Conservation (phyloP, 176 grass and related monocot species). For the Areca catechu region DNA sequence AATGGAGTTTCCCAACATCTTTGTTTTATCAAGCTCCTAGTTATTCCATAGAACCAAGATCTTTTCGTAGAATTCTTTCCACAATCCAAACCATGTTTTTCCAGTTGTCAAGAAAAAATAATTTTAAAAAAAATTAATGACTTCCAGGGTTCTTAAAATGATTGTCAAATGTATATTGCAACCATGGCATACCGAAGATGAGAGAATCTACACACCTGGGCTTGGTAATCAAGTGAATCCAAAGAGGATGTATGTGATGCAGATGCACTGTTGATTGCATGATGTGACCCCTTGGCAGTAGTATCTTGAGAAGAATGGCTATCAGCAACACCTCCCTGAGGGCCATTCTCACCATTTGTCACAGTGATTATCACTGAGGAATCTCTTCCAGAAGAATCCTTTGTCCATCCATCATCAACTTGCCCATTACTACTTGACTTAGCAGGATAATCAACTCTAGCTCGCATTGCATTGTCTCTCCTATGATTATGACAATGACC, state of each 20-base stretch:
- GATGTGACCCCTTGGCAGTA: slow-evolving; percentile 17
- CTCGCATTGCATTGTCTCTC: slow-evolving; percentile 26
- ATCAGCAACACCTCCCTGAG: slow-evolving; percentile 6
- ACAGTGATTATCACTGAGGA: slow-evolving; percentile 12
- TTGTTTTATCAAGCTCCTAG: too few species aligned
- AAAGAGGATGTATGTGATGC: slow-evolving; percentile 9
- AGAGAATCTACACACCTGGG: slow-evolving; percentile 37
- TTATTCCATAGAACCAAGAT: too few species aligned
- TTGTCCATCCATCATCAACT: slow-evolving; percentile 13
- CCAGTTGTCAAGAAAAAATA: too few species aligned
- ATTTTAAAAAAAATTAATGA: too few species aligned
- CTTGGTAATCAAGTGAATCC: slow-evolving; percentile 43
- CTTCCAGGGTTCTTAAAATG: neutral
- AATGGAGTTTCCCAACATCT: too few species aligned
- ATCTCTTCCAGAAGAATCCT: slow-evolving; percentile 23
- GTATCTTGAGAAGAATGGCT: slow-evolving; percentile 15
- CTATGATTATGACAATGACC: slow-evolving; percentile 23
- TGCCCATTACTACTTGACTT: slow-evolving; percentile 24
- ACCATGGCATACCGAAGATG: neutral
- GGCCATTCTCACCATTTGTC: slow-evolving; percentile 7
- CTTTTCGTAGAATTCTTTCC: too few species aligned
- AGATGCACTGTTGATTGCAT: slow-evolving; percentile 21
- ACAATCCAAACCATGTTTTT: too few species aligned
- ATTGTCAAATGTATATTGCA: too few species aligned
- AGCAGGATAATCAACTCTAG: slow-evolving; percentile 27